Evolutionary conservation across 2,329 filamentous ascomycete species (phyloP).

Genomic region (Aureobasidium sp.): DNA sequence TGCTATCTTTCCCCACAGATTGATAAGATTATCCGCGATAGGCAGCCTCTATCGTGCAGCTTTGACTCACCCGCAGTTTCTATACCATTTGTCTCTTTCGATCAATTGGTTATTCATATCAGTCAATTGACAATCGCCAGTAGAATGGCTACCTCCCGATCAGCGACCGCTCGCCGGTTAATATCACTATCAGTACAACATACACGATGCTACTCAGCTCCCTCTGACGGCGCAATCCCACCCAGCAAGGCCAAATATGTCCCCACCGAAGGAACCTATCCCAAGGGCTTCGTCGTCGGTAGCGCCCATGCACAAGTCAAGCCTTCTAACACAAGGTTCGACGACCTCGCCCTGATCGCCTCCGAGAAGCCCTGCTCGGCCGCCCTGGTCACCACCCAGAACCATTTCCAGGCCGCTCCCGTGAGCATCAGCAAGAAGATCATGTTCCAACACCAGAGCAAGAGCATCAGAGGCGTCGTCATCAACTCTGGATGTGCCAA

Average conservation of each 20-base stretch:
- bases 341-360: conserved; percentile 80
- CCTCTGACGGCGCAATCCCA: conserved; percentile 54
- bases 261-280: conserved; percentile 76
- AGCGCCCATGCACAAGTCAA: conserved; percentile 92
- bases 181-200: conserved; percentile 25
- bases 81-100: not conserved
- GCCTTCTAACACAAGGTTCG: conserved; percentile 80
- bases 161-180: conserved; percentile 19
- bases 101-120: not conserved
- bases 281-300: conserved; percentile 78
- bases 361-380: conserved; percentile 84
- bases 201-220: conserved; percentile 51
- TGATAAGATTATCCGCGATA: not conserved
- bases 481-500: conserved; percentile 97
- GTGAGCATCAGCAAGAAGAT: conserved; percentile 76
- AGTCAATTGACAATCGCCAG: not conserved
- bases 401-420: conserved; percentile 94
- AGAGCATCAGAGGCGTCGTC: conserved; percentile 72
- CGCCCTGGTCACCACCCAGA: conserved; percentile 84
- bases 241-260: conserved; percentile 84
- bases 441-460: conserved; percentile 49
- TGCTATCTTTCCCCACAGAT: not conserved
- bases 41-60: not conserved
- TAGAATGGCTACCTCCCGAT: conserved; percentile 9
- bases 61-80: not conserved